phyloP scores from a whole-genome alignment of 495 filamentous ascomycete genomes.

The Platismatia glauca region DNA sequence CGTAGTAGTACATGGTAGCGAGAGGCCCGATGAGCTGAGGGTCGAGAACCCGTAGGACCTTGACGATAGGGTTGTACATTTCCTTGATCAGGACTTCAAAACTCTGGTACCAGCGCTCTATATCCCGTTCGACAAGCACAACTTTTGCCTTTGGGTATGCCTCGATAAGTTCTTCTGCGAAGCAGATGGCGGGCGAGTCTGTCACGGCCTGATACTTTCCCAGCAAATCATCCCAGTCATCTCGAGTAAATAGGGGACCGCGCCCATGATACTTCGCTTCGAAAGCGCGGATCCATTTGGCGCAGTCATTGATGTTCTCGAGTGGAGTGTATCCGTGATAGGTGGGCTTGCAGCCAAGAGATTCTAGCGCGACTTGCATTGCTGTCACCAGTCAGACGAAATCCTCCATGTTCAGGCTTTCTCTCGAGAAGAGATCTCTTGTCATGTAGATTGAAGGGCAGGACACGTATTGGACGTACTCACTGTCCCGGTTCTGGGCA shows the following conservation, averaged over 20 bases:
- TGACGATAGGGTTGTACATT: background rate
- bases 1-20: too few relatives aligned
- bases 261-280: conserved; percentile 39
- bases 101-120: background rate
- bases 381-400: conserved; percentile 14
- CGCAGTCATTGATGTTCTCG: conserved; percentile 29
- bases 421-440: too few relatives aligned
- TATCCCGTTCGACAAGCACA: background rate
- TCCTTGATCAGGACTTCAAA: background rate
- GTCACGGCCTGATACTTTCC: background rate
- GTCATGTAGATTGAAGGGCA: background rate
- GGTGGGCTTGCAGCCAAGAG: conserved; percentile 20
- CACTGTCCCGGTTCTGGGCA: background rate
- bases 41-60: too few relatives aligned
- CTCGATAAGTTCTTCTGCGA: background rate
- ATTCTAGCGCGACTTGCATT: conserved; percentile 23
- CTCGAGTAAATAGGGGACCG: conserved; percentile 36
- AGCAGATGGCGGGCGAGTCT: background rate
- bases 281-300: conserved; percentile 44
- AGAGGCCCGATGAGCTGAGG: too few relatives aligned
- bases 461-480: background rate
- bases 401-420: too few relatives aligned
- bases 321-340: conserved; percentile 18
- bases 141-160: background rate
- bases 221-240: conserved; percentile 47